Evolutionary conservation across 192 early-diverging fungal genomes (phyloP).

Genomic region (Backusella westeae): DNA sequence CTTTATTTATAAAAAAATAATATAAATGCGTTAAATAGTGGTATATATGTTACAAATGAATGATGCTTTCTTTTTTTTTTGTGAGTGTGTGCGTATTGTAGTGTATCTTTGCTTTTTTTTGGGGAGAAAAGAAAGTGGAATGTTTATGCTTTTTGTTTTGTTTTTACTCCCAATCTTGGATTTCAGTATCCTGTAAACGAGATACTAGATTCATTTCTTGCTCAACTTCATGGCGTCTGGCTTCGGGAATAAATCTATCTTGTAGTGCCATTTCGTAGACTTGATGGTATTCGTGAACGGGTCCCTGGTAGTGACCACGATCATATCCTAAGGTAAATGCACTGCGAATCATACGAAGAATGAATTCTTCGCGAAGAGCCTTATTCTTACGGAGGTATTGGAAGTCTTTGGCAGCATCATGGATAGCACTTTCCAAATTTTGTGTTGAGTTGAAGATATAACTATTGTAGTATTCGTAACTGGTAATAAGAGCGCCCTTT

Average conservation of each 20-base stretch:
- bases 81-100: background rate
- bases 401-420: constrained; percentile 36
- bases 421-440: constrained; percentile 38
- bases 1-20: constrained; percentile 6
- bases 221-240: constrained; percentile 8
- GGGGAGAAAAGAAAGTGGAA: background rate
- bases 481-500: constrained; percentile 22
- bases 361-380: constrained; percentile 41
- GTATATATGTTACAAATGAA: constrained; percentile 2
- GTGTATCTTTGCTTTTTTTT: background rate
- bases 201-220: constrained; percentile 12
- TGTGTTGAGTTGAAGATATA: constrained; percentile 33
- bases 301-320: constrained; percentile 36
- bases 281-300: constrained; percentile 46
- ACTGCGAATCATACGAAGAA: constrained; percentile 43
- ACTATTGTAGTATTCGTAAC: constrained; percentile 41
- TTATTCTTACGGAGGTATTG: constrained; percentile 18
- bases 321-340: constrained; percentile 51
- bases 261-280: constrained; percentile 16
- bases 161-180: constrained; percentile 5
- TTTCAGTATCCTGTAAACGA: constrained; percentile 5
- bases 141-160: background rate
- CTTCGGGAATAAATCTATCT: constrained; percentile 11
- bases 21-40: constrained; percentile 8
- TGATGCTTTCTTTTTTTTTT: background rate